phyloP scores from a whole-genome alignment of 495 filamentous ascomycete species.

The Darksidea phi region DNA sequence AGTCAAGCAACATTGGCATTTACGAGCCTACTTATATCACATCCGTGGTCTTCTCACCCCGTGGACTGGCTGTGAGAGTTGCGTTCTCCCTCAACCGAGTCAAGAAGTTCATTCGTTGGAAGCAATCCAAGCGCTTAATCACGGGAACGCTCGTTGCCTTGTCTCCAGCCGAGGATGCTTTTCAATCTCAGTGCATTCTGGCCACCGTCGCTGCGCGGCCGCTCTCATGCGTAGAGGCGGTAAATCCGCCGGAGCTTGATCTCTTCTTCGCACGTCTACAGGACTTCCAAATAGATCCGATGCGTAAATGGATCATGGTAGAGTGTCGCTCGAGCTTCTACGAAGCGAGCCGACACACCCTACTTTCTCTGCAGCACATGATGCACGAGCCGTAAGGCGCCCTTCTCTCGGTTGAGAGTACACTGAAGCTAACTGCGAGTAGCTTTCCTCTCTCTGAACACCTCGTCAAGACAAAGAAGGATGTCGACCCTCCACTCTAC shows the following conservation, averaged over 20 bases:
- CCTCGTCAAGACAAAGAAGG: constrained; percentile 53
- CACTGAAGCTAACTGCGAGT: constrained; percentile 33
- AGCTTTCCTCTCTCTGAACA: constrained; percentile 65
- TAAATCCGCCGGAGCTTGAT: constrained; percentile 69
- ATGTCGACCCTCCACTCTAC: constrained; percentile 53
- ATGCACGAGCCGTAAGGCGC: constrained; percentile 58
- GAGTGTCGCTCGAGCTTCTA: constrained; percentile 70
- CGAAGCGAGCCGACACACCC: constrained; percentile 68
- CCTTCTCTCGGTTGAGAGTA: neutral
- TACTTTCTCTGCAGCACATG: constrained; percentile 73
- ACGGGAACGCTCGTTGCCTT: constrained; percentile 71
- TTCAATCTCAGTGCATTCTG: constrained; percentile 64
- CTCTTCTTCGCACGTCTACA: constrained; percentile 64
- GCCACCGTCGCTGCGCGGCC: constrained; percentile 73
- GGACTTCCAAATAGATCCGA: constrained; percentile 67
- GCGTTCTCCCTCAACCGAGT: constrained; percentile 69
- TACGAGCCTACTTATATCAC: constrained; percentile 75
- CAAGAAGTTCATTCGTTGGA: constrained; percentile 71
- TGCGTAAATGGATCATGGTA: constrained; percentile 73
- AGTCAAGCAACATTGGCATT: constrained; percentile 56
- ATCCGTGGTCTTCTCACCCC: constrained; percentile 59
- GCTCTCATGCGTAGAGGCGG: constrained; percentile 55
- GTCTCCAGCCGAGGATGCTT: constrained; percentile 61
- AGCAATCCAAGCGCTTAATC: constrained; percentile 69
- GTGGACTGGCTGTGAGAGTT: constrained; percentile 65